Evolutionary conservation across 139 green algal species (phyloP).

Genomic region (Chlorella sp.): DNA sequence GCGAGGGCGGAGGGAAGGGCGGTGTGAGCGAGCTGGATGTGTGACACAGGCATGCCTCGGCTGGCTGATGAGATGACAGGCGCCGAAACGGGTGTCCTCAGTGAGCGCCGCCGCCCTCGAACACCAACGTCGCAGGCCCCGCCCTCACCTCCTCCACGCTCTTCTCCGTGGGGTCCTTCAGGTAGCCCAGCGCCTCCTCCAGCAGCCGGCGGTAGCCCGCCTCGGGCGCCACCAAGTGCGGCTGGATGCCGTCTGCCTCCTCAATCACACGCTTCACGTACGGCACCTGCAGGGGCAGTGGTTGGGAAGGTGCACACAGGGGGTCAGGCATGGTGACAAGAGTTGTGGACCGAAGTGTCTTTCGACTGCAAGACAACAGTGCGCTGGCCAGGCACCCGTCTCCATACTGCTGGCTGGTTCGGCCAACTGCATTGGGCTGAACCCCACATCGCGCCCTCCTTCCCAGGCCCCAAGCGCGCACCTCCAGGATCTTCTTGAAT

Average conservation of each 20-base stretch:
- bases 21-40: too few relatives aligned
- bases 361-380: too few relatives aligned
- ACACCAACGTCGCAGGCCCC: too few relatives aligned
- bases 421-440: too few relatives aligned
- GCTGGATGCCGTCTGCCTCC: slow-evolving; percentile 96
- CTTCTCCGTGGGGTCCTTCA: slow-evolving; percentile 59
- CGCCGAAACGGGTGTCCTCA: too few relatives aligned
- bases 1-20: background rate
- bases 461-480: slow-evolving; percentile 26
- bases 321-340: too few relatives aligned
- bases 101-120: too few relatives aligned
- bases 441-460: background rate
- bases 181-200: slow-evolving; percentile 63
- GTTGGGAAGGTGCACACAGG: background rate
- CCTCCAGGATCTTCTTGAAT: slow-evolving; percentile 88
- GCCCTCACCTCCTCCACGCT: slow-evolving; percentile 69
- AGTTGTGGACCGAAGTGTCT: too few relatives aligned
- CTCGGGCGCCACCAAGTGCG: slow-evolving; percentile 97
- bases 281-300: slow-evolving; percentile 29
- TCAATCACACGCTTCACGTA: slow-evolving; percentile 91
- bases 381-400: too few relatives aligned
- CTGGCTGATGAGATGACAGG: too few relatives aligned
- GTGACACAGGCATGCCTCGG: too few relatives aligned
- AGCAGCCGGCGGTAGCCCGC: slow-evolving; percentile 94
- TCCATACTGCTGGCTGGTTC: too few relatives aligned